Percentiles rank a stretch among this genome's conserved stretches.
Evolutionary conservation across 75 land plant species (phyloP).

Genomic region (Isoetes taiwanensis): DNA sequence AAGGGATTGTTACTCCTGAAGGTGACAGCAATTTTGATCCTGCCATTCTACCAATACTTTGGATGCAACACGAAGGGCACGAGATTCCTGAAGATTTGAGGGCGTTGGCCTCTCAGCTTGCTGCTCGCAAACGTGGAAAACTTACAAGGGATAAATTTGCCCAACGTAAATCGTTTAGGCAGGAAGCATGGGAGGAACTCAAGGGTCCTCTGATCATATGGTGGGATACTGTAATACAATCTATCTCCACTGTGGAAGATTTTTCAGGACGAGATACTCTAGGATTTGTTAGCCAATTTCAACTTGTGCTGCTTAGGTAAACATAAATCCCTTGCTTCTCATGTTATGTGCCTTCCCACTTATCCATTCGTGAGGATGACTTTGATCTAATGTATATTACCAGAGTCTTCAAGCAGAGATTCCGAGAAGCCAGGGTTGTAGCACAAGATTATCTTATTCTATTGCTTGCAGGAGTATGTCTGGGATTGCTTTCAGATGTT

Average conservation of each 20-base stretch:
- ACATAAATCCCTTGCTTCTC: neutral
- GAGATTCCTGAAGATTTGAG: conserved; percentile 61
- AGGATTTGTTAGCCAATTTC: conserved; percentile 46
- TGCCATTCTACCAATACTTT: conserved; percentile 56
- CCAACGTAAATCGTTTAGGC: conserved; percentile 32
- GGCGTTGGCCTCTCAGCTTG: conserved; percentile 13
- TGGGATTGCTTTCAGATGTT: conserved; percentile 74
- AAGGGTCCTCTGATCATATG: conserved; percentile 29
- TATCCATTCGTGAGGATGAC: neutral
- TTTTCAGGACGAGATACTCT: conserved; percentile 65
- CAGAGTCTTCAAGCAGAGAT: conserved; percentile 76
- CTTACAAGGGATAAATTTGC: neutral
- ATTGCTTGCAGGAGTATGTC: conserved; percentile 73
- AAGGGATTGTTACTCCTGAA: conserved; percentile 58
- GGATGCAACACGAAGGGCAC: conserved; percentile 87
- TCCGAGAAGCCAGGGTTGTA: conserved; percentile 70
- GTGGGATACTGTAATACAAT: conserved; percentile 38
- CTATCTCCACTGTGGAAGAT: conserved; percentile 36
- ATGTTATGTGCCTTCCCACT: neutral
- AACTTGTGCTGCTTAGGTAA: conserved; percentile 61
- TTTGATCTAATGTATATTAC: neutral
- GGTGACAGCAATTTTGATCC: conserved; percentile 28
- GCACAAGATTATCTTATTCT: conserved; percentile 77
- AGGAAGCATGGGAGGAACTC: conserved; percentile 63
- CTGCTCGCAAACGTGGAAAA: conserved; percentile 4